Base-by-base conservation (phyloP, 192 early-diverging fungal genomes). In the Ambispora gerdemannii region DNA sequence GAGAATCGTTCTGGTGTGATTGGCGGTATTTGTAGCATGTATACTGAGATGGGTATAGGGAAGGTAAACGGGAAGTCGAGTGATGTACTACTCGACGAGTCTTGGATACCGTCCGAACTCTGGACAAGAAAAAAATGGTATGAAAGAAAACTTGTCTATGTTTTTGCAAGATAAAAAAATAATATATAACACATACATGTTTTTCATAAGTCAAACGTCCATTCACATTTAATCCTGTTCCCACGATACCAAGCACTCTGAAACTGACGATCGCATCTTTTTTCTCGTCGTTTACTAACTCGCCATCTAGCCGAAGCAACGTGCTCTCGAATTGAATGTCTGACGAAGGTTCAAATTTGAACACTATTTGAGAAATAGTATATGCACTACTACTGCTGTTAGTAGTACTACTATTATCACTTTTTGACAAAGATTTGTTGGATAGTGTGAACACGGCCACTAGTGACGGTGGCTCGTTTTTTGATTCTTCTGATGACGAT, bases 1-100 rank as follows among this genome's bases (percentile, higher is more conserved):
- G 58, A 70, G 35, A 87, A 84, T n/a, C 76, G 72, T 28, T 80
- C 70, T 56, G 82, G 83, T 2, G 77, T 78, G 47, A 86, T 62
- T 28, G 72, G 65, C n/a, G 76, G 73, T 24, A 74, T 71, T 50
- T 66, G 66, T 62, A 80, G 47, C 75, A 86, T 79, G 43, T 84
- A 84, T 4, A 76, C 63, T 47, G 78, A 76, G 2, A 82, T 72
- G 8, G 85, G 74, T 2, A 86, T 72, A 6, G 75, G 81, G 55
- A 86, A 67, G 55, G 56, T 75, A 31, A 77, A 77, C 24, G 67
- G 67, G 34, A 70, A 56, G 30, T 70, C 34, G n/a, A n/a, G 3
- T 28, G 19, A 35, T 58, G 53, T 58, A 0, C n/a, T n/a, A n/a
- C 24, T 30, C 1, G 13, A 11, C 28, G 24, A 58, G 28, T 20